Base-by-base conservation (phyloP, 176 grass and related monocot species). In the maize (Zea mays) region DNA sequence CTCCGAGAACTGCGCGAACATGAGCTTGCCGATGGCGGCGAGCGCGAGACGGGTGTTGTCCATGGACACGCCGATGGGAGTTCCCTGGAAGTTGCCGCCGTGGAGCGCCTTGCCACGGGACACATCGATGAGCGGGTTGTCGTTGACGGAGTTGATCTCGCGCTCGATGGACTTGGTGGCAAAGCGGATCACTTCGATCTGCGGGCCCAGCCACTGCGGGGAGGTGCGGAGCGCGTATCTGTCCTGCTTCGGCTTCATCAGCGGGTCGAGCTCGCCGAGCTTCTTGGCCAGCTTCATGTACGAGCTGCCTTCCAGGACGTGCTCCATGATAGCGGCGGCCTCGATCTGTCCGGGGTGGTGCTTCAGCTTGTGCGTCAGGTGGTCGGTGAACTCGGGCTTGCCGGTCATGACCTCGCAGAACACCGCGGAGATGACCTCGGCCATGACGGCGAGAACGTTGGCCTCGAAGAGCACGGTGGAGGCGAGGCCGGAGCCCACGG, bases 131-230 rank as follows among this genome's bases (percentile, higher is more conserved):
- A 97, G 82, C 19, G 95, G 95, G 83, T 97, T 97, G 76, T 97
- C 95, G 40, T 97, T 97, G 62, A 97, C 95, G 14, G 95, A 97
- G 85, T 97, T 97, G 87, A 97, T 97, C 89, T 97, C 95, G 12
- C 95, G 87, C 87, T 97, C 95, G 8, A 97, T 97, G 0, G 95
- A 92, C 71, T 93, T 93, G 75, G 94, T 97, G 67, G 94, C 90
- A n/a, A 82, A 69, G 8, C 94, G 88, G 50, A 97, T 93, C 34
- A 97, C 94, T 3, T 97, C 94, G 48, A 97, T 89, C 81, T 97
- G 94, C 1, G 94, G 94, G 36, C 94, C 94, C 1, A 97, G 94
- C 94, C 94, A 97, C 62, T 97, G 94, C 11, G 94, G 94, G 0
- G 94, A 97, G 0, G 94, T 97, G 77, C 94, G 94, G 46, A 97